Base-by-base conservation (phyloP, 139 green algal genomes). In the Tetradesmus lagerheimii region DNA sequence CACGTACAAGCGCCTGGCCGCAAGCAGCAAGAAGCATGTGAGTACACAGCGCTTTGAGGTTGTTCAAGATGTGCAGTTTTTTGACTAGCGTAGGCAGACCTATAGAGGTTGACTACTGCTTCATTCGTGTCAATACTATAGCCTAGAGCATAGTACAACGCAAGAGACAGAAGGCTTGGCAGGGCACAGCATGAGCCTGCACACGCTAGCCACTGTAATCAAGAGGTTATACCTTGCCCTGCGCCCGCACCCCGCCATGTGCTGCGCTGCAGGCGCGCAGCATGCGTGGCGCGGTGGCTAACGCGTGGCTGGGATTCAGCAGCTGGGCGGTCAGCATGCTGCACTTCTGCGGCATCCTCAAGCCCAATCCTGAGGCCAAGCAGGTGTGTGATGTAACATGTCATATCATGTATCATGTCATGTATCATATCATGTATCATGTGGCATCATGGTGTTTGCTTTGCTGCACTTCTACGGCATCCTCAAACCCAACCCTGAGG, bases 361-460 rank as follows among this genome's bases (percentile, higher is more conserved):
- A 89, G n/a, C 84, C 84, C 64, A 81, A 89, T 5, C 50, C 66
- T 34, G 84, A 38, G 14, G 79, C 50, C 14, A 64, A 64, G 50
- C 50, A 27, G 50, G 50, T 64, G 50, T 14, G 43, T 4, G 43
- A 8, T 57, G 45, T n/a, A n/a, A n/a, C n/a, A n/a, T n/a, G n/a
- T n/a, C n/a, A n/a, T n/a, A n/a, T n/a, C n/a, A n/a, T n/a, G n/a
- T n/a, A n/a, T n/a, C n/a, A n/a, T n/a, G n/a, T n/a, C n/a, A n/a
- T n/a, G n/a, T n/a, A n/a, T n/a, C n/a, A n/a, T n/a, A n/a, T n/a
- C n/a, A n/a, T n/a, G n/a, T n/a, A n/a, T n/a, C n/a, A n/a, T n/a
- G n/a, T n/a, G n/a, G n/a, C n/a, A n/a, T n/a, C 4, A 50, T 47
- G 76, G 76, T 47, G 76, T 64, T 20, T 64, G 50, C 50, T 64